phyloP scores from a whole-genome alignment of 805 yeast genomes.

The Candida nonsorbophila region DNA sequence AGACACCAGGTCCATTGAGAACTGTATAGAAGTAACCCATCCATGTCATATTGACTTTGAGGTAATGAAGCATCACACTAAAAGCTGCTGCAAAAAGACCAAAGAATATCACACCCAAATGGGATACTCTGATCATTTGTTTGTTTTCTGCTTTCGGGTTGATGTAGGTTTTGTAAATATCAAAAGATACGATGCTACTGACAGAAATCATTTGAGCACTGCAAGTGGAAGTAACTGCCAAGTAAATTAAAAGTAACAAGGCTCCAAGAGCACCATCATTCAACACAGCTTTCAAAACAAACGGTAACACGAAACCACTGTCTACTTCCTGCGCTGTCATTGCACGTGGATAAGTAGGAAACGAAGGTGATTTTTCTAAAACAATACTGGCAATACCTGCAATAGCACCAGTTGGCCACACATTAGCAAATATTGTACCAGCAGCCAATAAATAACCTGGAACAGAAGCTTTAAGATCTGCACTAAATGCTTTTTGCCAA shows the following conservation, averaged over 20 bases:
- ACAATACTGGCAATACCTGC: slow-evolving; percentile 27
- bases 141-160: slow-evolving; percentile 38
- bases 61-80: slow-evolving; percentile 30
- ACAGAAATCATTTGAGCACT: slow-evolving; percentile 38
- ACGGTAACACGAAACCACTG: slow-evolving; percentile 25
- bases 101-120: slow-evolving; percentile 33
- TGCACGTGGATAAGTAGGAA: slow-evolving; percentile 27
- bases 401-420: slow-evolving; percentile 32
- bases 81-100: slow-evolving; percentile 33
- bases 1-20: slow-evolving; percentile 34
- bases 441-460: slow-evolving; percentile 35
- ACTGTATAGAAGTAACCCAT: slow-evolving; percentile 29
- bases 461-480: slow-evolving; percentile 27
- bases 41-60: slow-evolving; percentile 24
- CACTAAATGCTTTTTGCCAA: slow-evolving; percentile 37
- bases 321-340: slow-evolving; percentile 22
- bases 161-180: slow-evolving; percentile 40
- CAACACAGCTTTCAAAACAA: slow-evolving; percentile 22
- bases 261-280: slow-evolving; percentile 29
- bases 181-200: slow-evolving; percentile 39
- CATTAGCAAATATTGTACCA: slow-evolving; percentile 22
- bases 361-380: slow-evolving; percentile 16
- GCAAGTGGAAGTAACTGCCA: slow-evolving; percentile 38
- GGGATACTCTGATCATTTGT: slow-evolving; percentile 37
- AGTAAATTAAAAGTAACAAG: slow-evolving; percentile 25